phyloP scores from a whole-genome alignment of 2,329 filamentous ascomycete genomes.

The Endoconidiophora laricicola region DNA sequence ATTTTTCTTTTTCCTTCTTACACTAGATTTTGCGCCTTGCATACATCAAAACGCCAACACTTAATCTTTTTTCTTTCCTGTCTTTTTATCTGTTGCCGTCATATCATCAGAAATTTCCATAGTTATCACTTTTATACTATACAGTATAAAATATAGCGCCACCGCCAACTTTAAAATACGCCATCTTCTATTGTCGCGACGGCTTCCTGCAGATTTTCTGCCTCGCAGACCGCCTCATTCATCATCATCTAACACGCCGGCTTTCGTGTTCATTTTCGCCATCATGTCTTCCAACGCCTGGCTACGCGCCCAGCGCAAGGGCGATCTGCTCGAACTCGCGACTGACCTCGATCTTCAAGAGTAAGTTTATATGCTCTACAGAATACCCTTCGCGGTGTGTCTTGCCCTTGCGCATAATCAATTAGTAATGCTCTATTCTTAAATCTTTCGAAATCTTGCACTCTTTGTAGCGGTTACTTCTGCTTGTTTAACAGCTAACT shows the following conservation, averaged over 20 bases:
- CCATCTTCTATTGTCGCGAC: no score
- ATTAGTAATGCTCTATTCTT: no score
- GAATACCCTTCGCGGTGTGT: no score
- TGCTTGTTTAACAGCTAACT: no score
- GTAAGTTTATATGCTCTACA: conserved; percentile 34
- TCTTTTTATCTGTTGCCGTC: conserved; percentile 2
- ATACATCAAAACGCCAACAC: neutral
- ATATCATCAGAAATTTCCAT: no score
- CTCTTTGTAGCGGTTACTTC: no score
- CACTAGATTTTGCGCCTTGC: neutral
- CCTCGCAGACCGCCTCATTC: neutral
- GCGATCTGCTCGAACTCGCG: conserved; percentile 59
- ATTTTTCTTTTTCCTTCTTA: neutral
- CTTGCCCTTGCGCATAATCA: no score
- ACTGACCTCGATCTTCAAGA: conserved; percentile 52
- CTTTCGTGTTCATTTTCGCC: neutral
- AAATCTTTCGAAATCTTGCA: no score
- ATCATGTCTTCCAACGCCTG: conserved; percentile 53
- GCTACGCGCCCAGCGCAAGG: conserved; percentile 69
- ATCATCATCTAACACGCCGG: neutral
- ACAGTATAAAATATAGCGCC: no score
- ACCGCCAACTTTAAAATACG: no score
- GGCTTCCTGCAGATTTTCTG: no score
- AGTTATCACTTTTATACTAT: no score
- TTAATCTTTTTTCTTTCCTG: conserved; percentile 3